These are phyloP conservation scores for Nidularia pulvinata DNA, from an alignment of 768 basidiomycete species.

Conservation along the genomic window DNA sequence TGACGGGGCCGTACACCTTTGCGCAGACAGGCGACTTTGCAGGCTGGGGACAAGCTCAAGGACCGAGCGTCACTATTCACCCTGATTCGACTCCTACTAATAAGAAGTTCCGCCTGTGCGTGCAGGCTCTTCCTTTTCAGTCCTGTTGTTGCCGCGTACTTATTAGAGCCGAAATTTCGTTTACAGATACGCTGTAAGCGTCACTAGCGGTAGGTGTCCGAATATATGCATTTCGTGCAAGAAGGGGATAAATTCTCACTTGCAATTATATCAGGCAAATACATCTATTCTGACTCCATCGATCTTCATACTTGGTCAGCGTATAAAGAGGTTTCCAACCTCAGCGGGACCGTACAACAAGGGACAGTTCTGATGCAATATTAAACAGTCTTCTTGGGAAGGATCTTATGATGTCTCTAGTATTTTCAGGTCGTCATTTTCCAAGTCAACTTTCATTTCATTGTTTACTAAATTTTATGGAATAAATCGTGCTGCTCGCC, in stretches of 20 bases:
- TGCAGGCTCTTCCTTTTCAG: too few species aligned
- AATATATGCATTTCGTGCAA: neutral
- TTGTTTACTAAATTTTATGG: too few species aligned
- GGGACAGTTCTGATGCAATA: slow-evolving; percentile 29
- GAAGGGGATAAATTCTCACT: neutral
- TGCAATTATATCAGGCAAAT: slow-evolving; percentile 17
- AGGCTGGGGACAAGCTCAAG: slow-evolving; percentile 30
- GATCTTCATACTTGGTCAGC: slow-evolving; percentile 29
- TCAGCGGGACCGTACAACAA: slow-evolving; percentile 26
- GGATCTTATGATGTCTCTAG: too few species aligned
- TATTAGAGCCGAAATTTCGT: too few species aligned
- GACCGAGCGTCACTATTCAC: slow-evolving; percentile 23
- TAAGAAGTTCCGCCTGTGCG: slow-evolving; percentile 27
- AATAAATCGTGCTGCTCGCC: too few species aligned
- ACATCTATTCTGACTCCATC: slow-evolving; percentile 30
- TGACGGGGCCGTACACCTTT: slow-evolving; percentile 30
- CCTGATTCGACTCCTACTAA: too few species aligned
- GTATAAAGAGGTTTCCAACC: slow-evolving; percentile 19
- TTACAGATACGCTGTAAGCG: slow-evolving; percentile 28
- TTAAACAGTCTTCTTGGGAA: too few species aligned
- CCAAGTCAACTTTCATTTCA: too few species aligned
- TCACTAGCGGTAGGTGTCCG: slow-evolving; percentile 17
- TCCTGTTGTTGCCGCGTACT: too few species aligned
- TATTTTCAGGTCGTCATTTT: too few species aligned
- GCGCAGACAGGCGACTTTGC: slow-evolving; percentile 30